A percentile compares a stretch with the other conserved stretches of the same genome.
These are phyloP conservation scores for Penicillium nordicum DNA, from an alignment of 2,329 filamentous ascomycete species.

Conservation along the genomic window DNA sequence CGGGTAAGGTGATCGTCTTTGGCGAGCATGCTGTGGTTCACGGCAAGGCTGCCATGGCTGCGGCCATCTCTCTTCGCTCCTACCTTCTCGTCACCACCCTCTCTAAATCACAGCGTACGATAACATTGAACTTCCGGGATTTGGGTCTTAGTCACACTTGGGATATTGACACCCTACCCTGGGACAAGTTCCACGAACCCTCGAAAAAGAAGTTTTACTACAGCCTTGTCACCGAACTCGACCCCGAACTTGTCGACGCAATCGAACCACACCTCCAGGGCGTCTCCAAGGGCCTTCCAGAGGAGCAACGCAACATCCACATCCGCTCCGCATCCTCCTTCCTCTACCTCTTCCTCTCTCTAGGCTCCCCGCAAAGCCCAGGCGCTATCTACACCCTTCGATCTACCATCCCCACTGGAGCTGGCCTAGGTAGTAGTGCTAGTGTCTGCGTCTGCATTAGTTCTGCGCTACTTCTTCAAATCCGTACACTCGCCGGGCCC, in stretches of 20 bases:
- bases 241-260: slow-evolving; percentile 74
- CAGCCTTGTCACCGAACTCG: slow-evolving; percentile 77
- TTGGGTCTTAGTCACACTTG: slow-evolving; percentile 86
- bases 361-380: slow-evolving; percentile 74
- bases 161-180: slow-evolving; percentile 89
- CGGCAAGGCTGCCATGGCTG: slow-evolving; percentile 93
- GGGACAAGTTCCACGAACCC: slow-evolving; percentile 73
- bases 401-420: slow-evolving; percentile 89
- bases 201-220: slow-evolving; percentile 95
- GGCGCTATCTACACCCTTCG: slow-evolving; percentile 86
- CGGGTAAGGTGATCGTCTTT: slow-evolving; percentile 97
- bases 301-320: slow-evolving; percentile 78
- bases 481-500: slow-evolving; percentile 81
- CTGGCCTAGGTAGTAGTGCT: slow-evolving; percentile 89
- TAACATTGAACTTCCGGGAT: slow-evolving; percentile 86
- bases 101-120: slow-evolving; percentile 84
- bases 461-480: slow-evolving; percentile 78
- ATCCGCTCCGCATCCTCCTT: slow-evolving; percentile 78
- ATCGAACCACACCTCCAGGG: slow-evolving; percentile 73
- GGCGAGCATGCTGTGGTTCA: slow-evolving; percentile 98
- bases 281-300: slow-evolving; percentile 64
- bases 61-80: slow-evolving; percentile 88
- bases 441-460: slow-evolving; percentile 88
- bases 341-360: slow-evolving; percentile 86
- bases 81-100: slow-evolving; percentile 94